Evolutionary conservation across 306 rosid species (phyloP).

Genomic region (Rosa multiflora): DNA sequence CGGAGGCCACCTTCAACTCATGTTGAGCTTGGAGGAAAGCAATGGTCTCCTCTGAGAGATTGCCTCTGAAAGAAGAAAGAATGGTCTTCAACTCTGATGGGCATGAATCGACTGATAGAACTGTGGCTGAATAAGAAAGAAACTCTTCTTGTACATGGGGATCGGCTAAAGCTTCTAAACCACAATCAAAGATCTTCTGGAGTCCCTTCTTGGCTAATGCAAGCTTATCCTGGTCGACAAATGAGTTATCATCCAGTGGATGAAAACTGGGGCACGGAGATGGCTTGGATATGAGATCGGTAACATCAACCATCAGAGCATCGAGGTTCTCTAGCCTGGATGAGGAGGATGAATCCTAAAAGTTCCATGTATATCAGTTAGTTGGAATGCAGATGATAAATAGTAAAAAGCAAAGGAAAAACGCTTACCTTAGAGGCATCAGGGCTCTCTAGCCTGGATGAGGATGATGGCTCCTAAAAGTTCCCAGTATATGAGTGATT

Average conservation of each 20-base stretch:
- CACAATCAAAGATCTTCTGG: constrained; percentile 13
- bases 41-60: background rate
- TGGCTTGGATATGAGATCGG: constrained; percentile 11
- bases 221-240: constrained; percentile 1
- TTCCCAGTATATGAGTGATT: background rate
- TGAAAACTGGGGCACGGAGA: background rate
- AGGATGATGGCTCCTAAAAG: constrained; percentile 10
- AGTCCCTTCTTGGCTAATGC: constrained; percentile 14
- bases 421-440: background rate
- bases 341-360: constrained; percentile 5
- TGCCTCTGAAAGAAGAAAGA: background rate
- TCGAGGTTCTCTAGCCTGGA: constrained; percentile 4
- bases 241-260: background rate
- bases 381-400: background rate
- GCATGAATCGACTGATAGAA: background rate
- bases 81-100: background rate
- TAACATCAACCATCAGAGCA: background rate
- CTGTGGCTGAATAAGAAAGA: constrained; percentile 3
- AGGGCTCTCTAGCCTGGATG: background rate
- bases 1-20: constrained; percentile 5
- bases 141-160: constrained; percentile 11
- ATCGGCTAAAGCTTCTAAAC: background rate
- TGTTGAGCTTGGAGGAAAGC: constrained; percentile 14
- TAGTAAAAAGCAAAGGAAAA: background rate
- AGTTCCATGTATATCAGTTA: background rate